Evolutionary conservation across 2,329 filamentous ascomycete species (phyloP).

Genomic region (Achaetomium macrosporum): DNA sequence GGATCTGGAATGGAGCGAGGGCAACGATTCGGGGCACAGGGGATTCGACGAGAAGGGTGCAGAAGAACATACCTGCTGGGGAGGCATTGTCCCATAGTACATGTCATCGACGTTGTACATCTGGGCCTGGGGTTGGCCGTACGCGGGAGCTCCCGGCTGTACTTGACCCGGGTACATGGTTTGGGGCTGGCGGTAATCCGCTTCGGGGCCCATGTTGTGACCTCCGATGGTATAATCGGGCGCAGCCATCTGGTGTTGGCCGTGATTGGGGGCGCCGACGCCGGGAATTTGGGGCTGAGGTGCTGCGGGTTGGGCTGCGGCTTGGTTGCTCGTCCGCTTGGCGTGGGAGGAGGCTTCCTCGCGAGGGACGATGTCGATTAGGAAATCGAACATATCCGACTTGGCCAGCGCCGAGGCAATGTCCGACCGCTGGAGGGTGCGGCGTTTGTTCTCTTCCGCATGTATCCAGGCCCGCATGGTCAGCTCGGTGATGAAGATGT

Average conservation of each 20-base stretch:
- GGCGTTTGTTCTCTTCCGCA: conserved; percentile 95
- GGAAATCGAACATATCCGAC: conserved; percentile 99
- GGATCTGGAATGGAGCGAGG: not conserved
- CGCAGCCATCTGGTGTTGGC: conserved; percentile 52
- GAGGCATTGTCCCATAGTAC: conserved; percentile 79
- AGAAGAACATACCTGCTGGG: conserved; percentile 63
- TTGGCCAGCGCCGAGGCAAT: conserved; percentile 94
- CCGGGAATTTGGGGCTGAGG: conserved; percentile 48
- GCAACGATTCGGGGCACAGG: not conserved
- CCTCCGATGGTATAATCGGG: conserved; percentile 57
- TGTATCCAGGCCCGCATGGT: conserved; percentile 99
- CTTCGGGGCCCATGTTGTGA: conserved; percentile 60
- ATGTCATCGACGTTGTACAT: conserved; percentile 85
- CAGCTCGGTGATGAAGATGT: conserved; percentile 97
- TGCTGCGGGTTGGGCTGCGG: conserved; percentile 39
- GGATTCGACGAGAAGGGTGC: not conserved
- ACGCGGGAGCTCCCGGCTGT: conserved; percentile 65
- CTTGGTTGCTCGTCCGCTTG: conserved; percentile 61
- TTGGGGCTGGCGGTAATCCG: conserved; percentile 73
- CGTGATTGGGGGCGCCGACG: conserved; percentile 51
- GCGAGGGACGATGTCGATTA: conserved; percentile 96
- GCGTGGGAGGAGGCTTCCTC: conserved; percentile 85
- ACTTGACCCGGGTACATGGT: conserved; percentile 79
- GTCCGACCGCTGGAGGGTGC: conserved; percentile 90
- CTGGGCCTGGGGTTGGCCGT: conserved; percentile 69